These are phyloP conservation scores for Cyclotella baltica DNA, from an alignment of 108 stramenopile species.

Conservation along the genomic window DNA sequence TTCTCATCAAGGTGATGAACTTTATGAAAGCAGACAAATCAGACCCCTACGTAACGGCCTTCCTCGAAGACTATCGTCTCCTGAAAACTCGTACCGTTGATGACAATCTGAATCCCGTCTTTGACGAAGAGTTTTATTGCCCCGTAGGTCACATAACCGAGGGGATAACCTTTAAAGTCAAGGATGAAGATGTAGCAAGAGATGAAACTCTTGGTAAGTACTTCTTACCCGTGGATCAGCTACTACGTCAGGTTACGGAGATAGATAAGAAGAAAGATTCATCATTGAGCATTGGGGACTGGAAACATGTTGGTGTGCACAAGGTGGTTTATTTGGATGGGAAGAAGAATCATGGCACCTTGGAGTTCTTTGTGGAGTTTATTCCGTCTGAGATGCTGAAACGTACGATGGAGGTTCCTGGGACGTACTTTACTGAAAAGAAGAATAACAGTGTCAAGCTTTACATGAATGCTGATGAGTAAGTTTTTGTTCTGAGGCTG, in stretches of 20 bases:
- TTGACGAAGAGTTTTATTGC: constrained; percentile 59
- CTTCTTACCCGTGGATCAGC: constrained; percentile 53
- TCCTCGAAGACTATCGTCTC: constrained; percentile 48
- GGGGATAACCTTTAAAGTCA: constrained; percentile 56
- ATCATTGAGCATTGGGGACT: constrained; percentile 27
- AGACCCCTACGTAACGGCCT: constrained; percentile 62
- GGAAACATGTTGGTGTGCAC: constrained; percentile 57
- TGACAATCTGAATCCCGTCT: constrained; percentile 50
- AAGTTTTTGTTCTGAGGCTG: too few species aligned
- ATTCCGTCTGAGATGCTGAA: constrained; percentile 48
- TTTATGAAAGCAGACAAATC: constrained; percentile 28
- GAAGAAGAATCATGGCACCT: constrained; percentile 44
- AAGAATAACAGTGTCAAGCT: constrained; percentile 51
- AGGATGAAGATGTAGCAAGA: constrained; percentile 46
- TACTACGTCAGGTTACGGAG: constrained; percentile 38
- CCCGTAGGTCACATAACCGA: constrained; percentile 51
- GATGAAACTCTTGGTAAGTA: constrained; percentile 54
- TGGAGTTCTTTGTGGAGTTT: constrained; percentile 65
- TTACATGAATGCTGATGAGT: constrained; percentile 65
- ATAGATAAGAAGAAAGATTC: constrained; percentile 22
- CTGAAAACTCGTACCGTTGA: constrained; percentile 53
- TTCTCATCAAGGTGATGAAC: background rate
- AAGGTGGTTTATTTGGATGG: constrained; percentile 53
- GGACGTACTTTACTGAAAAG: constrained; percentile 45
- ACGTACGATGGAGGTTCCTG: constrained; percentile 51